phyloP scores from a whole-genome alignment of 768 basidiomycete genomes.

The Leccinum incarnatum region DNA sequence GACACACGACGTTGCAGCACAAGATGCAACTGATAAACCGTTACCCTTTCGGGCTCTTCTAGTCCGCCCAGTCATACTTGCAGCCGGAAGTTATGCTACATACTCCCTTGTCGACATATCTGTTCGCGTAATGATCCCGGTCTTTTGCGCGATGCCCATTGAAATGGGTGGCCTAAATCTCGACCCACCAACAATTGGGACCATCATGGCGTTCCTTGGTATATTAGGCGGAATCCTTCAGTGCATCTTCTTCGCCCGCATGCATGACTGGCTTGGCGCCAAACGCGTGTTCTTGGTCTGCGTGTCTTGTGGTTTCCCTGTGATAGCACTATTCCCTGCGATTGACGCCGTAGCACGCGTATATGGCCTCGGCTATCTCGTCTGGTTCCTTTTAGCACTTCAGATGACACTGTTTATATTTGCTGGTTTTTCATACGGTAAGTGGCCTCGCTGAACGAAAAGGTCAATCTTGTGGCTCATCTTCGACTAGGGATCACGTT shows the following conservation, averaged over 20 bases:
- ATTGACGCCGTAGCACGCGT: constrained; percentile 37
- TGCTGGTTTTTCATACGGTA: constrained; percentile 54
- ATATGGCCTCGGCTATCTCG: constrained; percentile 37
- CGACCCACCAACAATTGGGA: constrained; percentile 31
- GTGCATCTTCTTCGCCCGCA: constrained; percentile 55
- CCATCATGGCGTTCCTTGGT: constrained; percentile 25
- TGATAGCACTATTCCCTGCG: constrained; percentile 42
- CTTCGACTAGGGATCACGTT: constrained; percentile 54
- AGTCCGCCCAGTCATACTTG: constrained; percentile 50
- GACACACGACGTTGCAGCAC: background rate
- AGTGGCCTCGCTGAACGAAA: constrained; percentile 17
- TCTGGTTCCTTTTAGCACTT: constrained; percentile 51
- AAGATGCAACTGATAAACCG: constrained; percentile 19
- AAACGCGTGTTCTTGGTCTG: constrained; percentile 55
- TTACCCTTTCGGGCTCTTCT: constrained; percentile 50
- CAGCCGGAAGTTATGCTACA: constrained; percentile 58
- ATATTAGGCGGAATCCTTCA: constrained; percentile 45
- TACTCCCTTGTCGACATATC: constrained; percentile 64
- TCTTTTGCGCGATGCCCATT: constrained; percentile 33
- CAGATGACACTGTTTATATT: constrained; percentile 48
- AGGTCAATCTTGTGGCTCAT: background rate
- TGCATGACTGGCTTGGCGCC: constrained; percentile 56
- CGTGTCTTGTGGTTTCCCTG: constrained; percentile 45
- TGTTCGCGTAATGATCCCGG: constrained; percentile 44
- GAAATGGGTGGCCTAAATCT: constrained; percentile 30